Evolutionary conservation across 495 filamentous ascomycete genomes (phyloP).

Genomic region (Lichenothelia convexa): DNA sequence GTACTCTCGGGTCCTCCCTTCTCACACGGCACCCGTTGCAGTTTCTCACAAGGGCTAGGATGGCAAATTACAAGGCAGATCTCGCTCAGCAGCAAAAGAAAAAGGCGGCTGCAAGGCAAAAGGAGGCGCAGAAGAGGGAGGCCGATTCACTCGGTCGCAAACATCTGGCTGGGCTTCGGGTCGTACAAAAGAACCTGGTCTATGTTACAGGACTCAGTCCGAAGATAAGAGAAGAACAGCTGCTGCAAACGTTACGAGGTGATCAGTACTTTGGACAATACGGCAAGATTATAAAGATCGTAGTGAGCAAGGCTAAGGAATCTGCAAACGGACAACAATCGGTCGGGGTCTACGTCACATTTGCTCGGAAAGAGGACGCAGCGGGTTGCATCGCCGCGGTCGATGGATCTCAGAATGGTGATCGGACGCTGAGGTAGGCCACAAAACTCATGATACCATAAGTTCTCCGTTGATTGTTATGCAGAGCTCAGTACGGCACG

Average conservation of each 20-base stretch:
- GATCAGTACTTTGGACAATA: conserved; percentile 95
- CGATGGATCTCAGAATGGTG: conserved; percentile 80
- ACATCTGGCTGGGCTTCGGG: conserved; percentile 81
- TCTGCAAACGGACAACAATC: conserved; percentile 55
- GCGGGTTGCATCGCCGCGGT: conserved; percentile 76
- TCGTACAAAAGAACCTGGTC: conserved; percentile 95
- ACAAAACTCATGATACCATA: not conserved
- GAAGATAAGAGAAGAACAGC: conserved; percentile 73
- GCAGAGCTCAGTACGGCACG: conserved; percentile 82
- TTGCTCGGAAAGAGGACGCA: conserved; percentile 73
- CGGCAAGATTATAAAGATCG: conserved; percentile 95
- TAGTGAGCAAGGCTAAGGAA: conserved; percentile 85
- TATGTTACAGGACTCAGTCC: conserved; percentile 93
- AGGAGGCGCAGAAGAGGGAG: conserved; percentile 88
- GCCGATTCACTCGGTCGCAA: conserved; percentile 88
- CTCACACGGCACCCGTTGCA: conserved; percentile 1
- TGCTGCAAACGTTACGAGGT: conserved; percentile 71
- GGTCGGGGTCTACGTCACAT: conserved; percentile 94
- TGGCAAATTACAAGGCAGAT: conserved; percentile 46
- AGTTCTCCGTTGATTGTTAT: conserved; percentile 9
- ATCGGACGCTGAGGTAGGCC: conserved; percentile 50
- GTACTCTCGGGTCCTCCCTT: conserved; percentile 13
- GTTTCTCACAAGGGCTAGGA: conserved; percentile 8
- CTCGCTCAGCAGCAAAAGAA: conserved; percentile 79
- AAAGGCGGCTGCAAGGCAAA: conserved; percentile 75